These are phyloP conservation scores for Dactylonectria estremocensis DNA, from an alignment of 2,329 filamentous ascomycete species.

Conservation along the genomic window DNA sequence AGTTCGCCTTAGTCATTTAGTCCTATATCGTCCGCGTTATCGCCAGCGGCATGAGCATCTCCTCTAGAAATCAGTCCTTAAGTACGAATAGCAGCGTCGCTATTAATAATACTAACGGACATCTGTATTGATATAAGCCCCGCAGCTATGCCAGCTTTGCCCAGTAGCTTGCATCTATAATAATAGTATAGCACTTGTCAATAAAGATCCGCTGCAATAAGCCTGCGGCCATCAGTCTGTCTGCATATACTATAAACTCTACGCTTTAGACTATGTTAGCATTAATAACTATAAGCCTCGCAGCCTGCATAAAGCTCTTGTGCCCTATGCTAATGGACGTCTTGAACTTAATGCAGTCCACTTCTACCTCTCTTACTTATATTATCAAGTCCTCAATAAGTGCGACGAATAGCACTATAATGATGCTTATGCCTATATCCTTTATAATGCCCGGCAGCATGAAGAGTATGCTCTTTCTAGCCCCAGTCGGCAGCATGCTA, in stretches of 20 bases:
- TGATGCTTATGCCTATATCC: constrained; percentile 10
- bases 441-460: constrained; percentile 7
- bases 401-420: constrained; percentile 7
- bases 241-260: too few species aligned
- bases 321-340: too few species aligned
- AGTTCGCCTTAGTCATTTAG: background rate
- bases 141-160: too few species aligned
- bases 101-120: background rate
- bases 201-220: constrained; percentile 12
- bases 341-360: constrained; percentile 16
- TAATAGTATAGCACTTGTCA: constrained; percentile 2
- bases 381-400: constrained; percentile 6
- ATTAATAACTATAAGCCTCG: constrained; percentile 2
- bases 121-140: background rate
- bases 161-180: constrained; percentile 2
- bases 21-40: background rate
- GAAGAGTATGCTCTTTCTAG: constrained; percentile 21
- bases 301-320: background rate
- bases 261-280: background rate
- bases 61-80: background rate
- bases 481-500: constrained; percentile 9
- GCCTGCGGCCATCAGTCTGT: background rate
- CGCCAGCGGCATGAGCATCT: background rate
- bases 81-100: constrained; percentile 1
- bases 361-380: background rate